Evolutionary conservation across 2,329 filamentous ascomycete species (phyloP), one percentile per base, ranked within the genome.

Genomic region (Passalora sequoiae): DNA sequence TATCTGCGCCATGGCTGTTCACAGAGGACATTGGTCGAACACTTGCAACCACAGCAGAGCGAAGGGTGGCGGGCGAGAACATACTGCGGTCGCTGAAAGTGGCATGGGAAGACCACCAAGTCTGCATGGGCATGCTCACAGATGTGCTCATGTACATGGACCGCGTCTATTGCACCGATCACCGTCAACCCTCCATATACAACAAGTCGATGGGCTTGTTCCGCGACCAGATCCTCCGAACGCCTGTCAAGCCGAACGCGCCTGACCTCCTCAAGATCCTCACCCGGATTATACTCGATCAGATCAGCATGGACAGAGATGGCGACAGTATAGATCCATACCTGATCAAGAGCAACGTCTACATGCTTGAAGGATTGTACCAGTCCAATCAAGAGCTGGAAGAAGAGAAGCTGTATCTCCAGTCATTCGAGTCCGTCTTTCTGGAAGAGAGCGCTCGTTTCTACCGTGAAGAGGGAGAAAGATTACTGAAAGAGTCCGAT

Each of bases 131-230:
- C 61, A 97, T 97, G 91, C 83, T 88, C 38, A 89, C 89, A 3
- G 92, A 97, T 64, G 88, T 97, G 22, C 74, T 97, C 39, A 96
- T 97, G 89, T 41, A 94, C 61, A 87, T 98, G 74, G 91, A 98
- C 62, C 84, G 89, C 38, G 83, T 89, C 20, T 89, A 86, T 59
- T 84, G 81, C 38, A 73, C 81, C 25, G 88, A 94, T 50, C 78
- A 81, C 47, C 76, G 80, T 4, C 76, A 77, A 48, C 83, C 87
- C 0, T 84, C 85, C 0, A 92, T 96, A 42, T 96, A 89, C 61
- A 78, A 83, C 10, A 80, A 84, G 7, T 83, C 87, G 2, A 94
- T 98, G 73, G 83, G 83, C 2, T 73, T 96, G 2, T 98, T 94
- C 65, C 81, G 91, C 27, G 87, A 96, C 56, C 75, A 89, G 55